Conservation (phyloP, 73 alveolate genomes). For the Diophrys sp. region DNA sequence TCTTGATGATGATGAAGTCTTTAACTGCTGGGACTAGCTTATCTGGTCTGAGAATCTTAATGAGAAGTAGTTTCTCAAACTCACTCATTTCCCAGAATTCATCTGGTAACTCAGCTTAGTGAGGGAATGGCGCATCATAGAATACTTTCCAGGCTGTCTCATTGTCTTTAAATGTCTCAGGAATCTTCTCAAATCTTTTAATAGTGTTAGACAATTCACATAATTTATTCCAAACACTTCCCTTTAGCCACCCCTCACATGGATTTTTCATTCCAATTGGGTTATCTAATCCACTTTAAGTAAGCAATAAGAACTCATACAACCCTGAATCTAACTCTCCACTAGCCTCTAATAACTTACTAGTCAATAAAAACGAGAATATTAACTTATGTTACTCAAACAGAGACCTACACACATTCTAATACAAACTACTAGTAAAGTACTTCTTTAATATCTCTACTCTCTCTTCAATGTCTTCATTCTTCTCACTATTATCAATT, state of each 20-base stretch:
- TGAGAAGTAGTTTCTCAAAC: constrained; percentile 74
- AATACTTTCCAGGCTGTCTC: constrained; percentile 63
- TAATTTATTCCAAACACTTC: constrained; percentile 34
- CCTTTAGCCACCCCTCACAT: constrained; percentile 47
- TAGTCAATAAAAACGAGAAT: constrained; percentile 95
- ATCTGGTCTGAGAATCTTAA: constrained; percentile 90
- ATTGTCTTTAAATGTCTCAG: constrained; percentile 32
- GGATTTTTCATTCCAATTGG: constrained; percentile 25
- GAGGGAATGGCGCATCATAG: constrained; percentile 77
- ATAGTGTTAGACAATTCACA: constrained; percentile 22
- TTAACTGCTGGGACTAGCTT: constrained; percentile 76
- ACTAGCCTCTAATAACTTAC: constrained; percentile 50
- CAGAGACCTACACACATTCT: constrained; percentile 87
- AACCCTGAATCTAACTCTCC: constrained; percentile 30
- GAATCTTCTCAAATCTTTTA: constrained; percentile 7
- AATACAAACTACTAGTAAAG: constrained; percentile 81
- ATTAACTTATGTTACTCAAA: constrained; percentile 97
- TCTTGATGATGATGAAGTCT: constrained; percentile 70
- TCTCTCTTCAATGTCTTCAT: constrained; percentile 83
- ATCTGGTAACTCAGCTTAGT: constrained; percentile 72
- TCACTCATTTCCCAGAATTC: constrained; percentile 55
- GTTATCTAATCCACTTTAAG: constrained; percentile 34
- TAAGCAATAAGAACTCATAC: constrained; percentile 32
- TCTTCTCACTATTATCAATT: constrained; percentile 81
- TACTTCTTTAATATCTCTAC: constrained; percentile 70